phyloP scores from a whole-genome alignment of 169 alveolate species.

The Cryptosporidium andersoni region DNA sequence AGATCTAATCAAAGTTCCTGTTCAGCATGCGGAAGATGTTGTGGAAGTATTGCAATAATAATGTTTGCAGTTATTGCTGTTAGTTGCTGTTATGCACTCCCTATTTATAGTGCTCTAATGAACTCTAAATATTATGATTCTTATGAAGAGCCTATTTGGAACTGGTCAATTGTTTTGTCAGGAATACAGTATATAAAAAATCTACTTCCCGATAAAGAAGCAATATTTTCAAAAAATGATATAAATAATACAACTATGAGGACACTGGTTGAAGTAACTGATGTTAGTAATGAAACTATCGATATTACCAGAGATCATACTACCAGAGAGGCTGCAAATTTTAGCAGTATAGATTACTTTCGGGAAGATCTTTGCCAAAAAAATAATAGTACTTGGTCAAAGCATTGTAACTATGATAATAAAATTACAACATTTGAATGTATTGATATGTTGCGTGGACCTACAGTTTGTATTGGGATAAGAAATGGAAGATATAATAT shows the following conservation, averaged over 20 bases:
- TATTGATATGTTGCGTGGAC: constrained; percentile 68
- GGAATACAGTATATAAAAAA: constrained; percentile 4
- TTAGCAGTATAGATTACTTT: no score
- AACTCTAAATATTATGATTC: constrained; percentile 31
- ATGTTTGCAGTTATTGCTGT: constrained; percentile 49
- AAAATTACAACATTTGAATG: constrained; percentile 43
- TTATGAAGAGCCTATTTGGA: constrained; percentile 57
- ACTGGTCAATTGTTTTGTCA: constrained; percentile 31
- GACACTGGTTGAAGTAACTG: background rate
- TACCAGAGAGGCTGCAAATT: no score
- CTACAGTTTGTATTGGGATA: constrained; percentile 64
- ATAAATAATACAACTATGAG: background rate
- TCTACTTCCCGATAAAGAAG: constrained; percentile 3
- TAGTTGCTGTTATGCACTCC: constrained; percentile 33
- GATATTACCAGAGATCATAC: background rate
- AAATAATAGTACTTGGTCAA: constrained; percentile 11
- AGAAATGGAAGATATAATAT: constrained; percentile 40
- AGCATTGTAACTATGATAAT: constrained; percentile 7
- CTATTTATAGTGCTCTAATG: constrained; percentile 36
- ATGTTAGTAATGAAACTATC: background rate
- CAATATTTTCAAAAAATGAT: background rate
- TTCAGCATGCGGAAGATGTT: constrained; percentile 48
- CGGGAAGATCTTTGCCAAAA: constrained; percentile 11
- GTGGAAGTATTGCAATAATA: constrained; percentile 31
- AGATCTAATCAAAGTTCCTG: constrained; percentile 14